Evolutionary conservation across 148 eudicot species (phyloP).

Genomic region (Spergularia marina): DNA sequence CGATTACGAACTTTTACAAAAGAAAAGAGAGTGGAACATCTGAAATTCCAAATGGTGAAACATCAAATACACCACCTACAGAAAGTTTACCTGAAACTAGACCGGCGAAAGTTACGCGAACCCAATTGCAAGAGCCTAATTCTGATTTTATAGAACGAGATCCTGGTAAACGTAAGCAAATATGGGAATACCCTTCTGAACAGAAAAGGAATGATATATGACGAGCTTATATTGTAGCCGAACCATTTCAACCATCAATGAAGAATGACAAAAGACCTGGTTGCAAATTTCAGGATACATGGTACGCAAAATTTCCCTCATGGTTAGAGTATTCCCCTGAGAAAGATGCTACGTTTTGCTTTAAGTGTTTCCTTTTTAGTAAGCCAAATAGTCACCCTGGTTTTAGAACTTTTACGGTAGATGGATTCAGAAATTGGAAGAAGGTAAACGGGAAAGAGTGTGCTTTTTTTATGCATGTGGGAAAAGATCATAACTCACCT

Average conservation of each 20-base stretch:
- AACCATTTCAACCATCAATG: not conserved
- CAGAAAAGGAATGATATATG: not conserved
- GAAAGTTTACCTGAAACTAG: no score
- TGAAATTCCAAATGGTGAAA: no score
- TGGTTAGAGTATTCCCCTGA: conserved; percentile 8
- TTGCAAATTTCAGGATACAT: not conserved
- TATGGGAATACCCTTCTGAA: not conserved
- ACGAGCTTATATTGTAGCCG: not conserved
- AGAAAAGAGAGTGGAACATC: no score
- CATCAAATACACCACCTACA: no score
- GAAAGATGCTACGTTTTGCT: not conserved
- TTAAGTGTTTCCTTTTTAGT: not conserved
- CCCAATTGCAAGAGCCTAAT: no score
- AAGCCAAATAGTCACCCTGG: not conserved
- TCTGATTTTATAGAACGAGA: not conserved
- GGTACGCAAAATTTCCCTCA: not conserved
- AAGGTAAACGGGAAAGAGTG: not conserved
- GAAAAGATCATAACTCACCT: not conserved
- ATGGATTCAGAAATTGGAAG: not conserved
- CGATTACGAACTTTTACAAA: no score
- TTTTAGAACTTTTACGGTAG: not conserved
- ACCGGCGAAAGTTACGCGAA: no score
- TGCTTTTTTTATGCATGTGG: not conserved
- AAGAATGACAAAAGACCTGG: not conserved
- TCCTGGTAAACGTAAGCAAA: not conserved